Percentiles rank a stretch among this genome's conserved stretches.
These are phyloP conservation scores for Exserohilum rostratum DNA, from an alignment of 2,329 filamentous ascomycete species.

Conservation along the genomic window DNA sequence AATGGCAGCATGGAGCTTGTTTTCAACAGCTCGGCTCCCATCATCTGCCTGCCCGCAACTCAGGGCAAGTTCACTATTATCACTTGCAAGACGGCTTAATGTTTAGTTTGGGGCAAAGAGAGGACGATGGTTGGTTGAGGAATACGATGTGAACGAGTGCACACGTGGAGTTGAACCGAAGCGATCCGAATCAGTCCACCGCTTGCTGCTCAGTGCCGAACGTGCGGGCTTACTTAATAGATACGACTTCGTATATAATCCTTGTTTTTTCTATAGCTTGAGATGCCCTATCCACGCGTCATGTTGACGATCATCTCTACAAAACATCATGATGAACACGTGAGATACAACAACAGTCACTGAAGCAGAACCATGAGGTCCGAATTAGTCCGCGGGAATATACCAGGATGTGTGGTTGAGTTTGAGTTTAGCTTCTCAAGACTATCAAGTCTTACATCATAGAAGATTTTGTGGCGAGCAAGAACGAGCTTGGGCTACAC, in stretches of 20 bases:
- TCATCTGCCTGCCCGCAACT: slow-evolving; percentile 7
- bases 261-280: too few species aligned
- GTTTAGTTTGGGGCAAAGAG: neutral
- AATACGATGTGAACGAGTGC: neutral
- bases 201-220: neutral
- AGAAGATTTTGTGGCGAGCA: too few species aligned
- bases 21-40: slow-evolving; percentile 5
- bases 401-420: too few species aligned
- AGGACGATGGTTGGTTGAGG: neutral
- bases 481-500: too few species aligned
- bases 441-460: too few species aligned
- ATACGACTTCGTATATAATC: neutral
- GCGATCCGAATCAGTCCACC: neutral
- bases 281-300: neutral
- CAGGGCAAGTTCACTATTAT: slow-evolving; percentile 4
- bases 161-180: neutral
- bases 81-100: slow-evolving; percentile 6
- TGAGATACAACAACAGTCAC: too few species aligned
- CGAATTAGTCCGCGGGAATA: too few species aligned
- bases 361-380: too few species aligned
- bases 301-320: neutral
- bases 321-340: neutral
- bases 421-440: too few species aligned
- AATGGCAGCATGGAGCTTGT: slow-evolving; percentile 12
- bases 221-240: neutral